phyloP scores from a whole-genome alignment of 495 filamentous ascomycete species.

The Aspergillus campestris region DNA sequence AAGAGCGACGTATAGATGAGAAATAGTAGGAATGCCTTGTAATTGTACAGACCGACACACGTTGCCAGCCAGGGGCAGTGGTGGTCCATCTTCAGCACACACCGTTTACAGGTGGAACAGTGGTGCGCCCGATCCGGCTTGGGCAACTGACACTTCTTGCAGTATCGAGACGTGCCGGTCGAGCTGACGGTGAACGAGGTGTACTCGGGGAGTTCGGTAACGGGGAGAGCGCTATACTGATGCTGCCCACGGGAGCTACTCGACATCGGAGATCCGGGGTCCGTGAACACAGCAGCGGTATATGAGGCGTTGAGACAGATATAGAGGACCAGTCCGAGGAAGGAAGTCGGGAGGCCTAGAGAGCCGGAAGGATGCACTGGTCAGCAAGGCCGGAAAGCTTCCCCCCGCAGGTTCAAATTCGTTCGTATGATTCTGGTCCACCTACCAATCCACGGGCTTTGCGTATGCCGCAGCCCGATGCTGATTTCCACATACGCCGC shows the following conservation, averaged over 20 bases:
- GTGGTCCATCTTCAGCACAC: constrained; percentile 98
- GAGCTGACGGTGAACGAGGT: constrained; percentile 84
- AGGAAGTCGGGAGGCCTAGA: constrained; percentile 35
- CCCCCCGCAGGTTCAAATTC: neutral
- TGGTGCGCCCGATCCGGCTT: constrained; percentile 97
- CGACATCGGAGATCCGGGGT: constrained; percentile 65
- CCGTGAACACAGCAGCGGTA: constrained; percentile 83
- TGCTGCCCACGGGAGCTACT: constrained; percentile 24
- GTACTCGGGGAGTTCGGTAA: constrained; percentile 49
- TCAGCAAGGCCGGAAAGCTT: neutral
- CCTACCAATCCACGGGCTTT: constrained; percentile 62
- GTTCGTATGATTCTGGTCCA: neutral
- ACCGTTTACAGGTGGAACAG: constrained; percentile 85
- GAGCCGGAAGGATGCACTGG: neutral
- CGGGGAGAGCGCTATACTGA: constrained; percentile 56
- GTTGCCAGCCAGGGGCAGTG: constrained; percentile 98
- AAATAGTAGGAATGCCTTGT: constrained; percentile 92
- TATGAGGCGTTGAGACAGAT: constrained; percentile 78
- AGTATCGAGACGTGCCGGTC: constrained; percentile 75
- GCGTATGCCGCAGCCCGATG: constrained; percentile 54
- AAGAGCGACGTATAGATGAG: constrained; percentile 85
- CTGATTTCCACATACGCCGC: constrained; percentile 77
- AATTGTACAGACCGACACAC: constrained; percentile 87
- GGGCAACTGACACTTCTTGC: constrained; percentile 89
- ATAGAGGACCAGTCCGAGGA: constrained; percentile 65